These are phyloP conservation scores for Neurospora cerealis DNA, from an alignment of 495 filamentous ascomycete genomes.

Conservation along the genomic window DNA sequence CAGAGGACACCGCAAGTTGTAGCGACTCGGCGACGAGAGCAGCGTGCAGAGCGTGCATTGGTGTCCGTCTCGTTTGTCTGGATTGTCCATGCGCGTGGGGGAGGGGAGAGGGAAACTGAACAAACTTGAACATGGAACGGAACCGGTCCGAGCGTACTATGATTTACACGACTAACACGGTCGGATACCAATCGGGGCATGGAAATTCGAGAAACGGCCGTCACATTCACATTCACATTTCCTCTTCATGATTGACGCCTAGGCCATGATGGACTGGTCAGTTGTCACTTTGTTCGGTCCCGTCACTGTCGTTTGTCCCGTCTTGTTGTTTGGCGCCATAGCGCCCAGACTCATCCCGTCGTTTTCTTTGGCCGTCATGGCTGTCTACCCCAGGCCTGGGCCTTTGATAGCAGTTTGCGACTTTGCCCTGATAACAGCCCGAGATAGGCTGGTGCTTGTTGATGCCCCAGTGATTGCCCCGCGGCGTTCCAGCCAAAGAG, in stretches of 20 bases:
- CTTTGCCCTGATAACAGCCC: not conserved
- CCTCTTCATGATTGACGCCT: not conserved
- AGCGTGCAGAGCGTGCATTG: not conserved
- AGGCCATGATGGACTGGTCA: not conserved
- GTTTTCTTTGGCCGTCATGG: not conserved
- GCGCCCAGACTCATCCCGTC: not conserved
- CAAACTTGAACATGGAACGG: not conserved
- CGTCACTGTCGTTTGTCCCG: not conserved
- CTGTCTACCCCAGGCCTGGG: not conserved
- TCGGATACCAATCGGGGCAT: slow-evolving; percentile 13
- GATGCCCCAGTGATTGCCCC: not conserved
- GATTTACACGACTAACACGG: not conserved
- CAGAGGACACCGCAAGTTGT: slow-evolving; percentile 20
- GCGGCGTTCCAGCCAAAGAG: not conserved
- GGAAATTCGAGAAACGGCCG: slow-evolving; percentile 6
- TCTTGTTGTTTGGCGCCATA: not conserved
- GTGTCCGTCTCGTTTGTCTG: not conserved
- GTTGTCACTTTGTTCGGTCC: not conserved
- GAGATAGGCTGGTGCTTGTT: not conserved
- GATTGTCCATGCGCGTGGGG: slow-evolving; percentile 18
- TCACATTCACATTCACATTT: not conserved
- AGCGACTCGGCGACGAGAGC: not conserved
- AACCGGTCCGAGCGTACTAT: not conserved
- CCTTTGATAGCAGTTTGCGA: not conserved
- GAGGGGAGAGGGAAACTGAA: not conserved